Conservation (phyloP, 2,329 filamentous ascomycete species). For the Penicillium sp. region DNA sequence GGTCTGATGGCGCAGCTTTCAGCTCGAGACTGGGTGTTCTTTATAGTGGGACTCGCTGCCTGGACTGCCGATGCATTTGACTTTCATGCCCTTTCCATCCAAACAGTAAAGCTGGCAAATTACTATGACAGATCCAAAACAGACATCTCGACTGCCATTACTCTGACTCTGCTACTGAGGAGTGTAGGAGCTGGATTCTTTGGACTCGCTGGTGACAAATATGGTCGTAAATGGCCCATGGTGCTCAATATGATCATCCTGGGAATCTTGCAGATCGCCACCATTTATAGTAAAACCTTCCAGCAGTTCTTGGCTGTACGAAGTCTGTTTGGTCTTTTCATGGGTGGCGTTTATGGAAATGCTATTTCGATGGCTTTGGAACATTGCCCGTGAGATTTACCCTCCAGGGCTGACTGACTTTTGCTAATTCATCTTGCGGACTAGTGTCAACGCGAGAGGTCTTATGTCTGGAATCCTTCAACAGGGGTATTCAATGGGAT, state of each 20-base stretch:
- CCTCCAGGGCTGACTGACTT: neutral
- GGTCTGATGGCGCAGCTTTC: slow-evolving; percentile 63
- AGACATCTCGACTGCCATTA: slow-evolving; percentile 62
- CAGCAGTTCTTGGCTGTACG: slow-evolving; percentile 71
- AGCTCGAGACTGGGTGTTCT: slow-evolving; percentile 68
- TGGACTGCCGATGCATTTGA: slow-evolving; percentile 84
- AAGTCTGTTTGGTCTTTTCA: slow-evolving; percentile 71
- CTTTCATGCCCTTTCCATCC: slow-evolving; percentile 76
- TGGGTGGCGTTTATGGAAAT: slow-evolving; percentile 78
- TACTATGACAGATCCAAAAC: slow-evolving; percentile 62
- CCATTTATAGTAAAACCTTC: slow-evolving; percentile 72
- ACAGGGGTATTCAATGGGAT: slow-evolving; percentile 77
- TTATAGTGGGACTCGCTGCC: slow-evolving; percentile 68
- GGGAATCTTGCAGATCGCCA: slow-evolving; percentile 69
- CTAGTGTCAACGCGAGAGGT: slow-evolving; percentile 62
- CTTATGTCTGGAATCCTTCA: slow-evolving; percentile 80
- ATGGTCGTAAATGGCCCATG: slow-evolving; percentile 77
- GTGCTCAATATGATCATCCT: slow-evolving; percentile 74
- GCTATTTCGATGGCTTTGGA: slow-evolving; percentile 76
- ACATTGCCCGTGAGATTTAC: slow-evolving; percentile 56
- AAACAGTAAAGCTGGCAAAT: slow-evolving; percentile 66
- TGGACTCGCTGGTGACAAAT: slow-evolving; percentile 73
- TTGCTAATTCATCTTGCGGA: neutral
- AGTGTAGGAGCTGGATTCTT: slow-evolving; percentile 74
- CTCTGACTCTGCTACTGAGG: slow-evolving; percentile 67